Percentiles rank a stretch among this genome's conserved stretches.
Evolutionary conservation across 2,329 filamentous ascomycete genomes (phyloP).

Genomic region (Microdochium nivale): DNA sequence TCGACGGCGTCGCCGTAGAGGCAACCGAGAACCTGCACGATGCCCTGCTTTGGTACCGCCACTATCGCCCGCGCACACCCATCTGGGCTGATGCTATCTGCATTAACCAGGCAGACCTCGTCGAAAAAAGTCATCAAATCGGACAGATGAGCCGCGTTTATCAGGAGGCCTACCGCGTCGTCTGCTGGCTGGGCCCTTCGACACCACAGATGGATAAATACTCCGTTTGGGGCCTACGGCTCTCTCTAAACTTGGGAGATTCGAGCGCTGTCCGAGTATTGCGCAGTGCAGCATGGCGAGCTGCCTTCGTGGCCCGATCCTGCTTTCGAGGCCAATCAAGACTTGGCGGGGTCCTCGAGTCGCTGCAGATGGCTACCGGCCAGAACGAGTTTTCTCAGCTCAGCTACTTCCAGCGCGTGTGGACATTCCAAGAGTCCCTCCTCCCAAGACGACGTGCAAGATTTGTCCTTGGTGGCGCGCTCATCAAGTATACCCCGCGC

Average conservation of each 20-base stretch:
- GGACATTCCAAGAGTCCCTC: neutral
- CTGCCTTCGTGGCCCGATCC: neutral
- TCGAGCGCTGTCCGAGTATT: neutral
- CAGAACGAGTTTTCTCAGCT: neutral
- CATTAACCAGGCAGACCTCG: constrained; percentile 5
- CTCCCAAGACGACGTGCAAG: neutral
- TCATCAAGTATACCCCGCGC: neutral
- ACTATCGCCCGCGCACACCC: neutral
- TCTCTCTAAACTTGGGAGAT: neutral
- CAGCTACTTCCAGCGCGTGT: neutral
- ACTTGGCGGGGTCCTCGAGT: neutral
- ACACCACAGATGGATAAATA: neutral
- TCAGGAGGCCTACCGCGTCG: constrained; percentile 2
- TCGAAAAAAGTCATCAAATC: constrained; percentile 4
- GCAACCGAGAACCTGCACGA: constrained; percentile 2
- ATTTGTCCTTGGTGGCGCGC: neutral
- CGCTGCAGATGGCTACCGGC: neutral
- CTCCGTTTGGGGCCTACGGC: neutral
- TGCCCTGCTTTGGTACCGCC: constrained; percentile 5
- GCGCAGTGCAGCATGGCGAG: neutral
- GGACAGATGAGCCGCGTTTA: constrained; percentile 5
- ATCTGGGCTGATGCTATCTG: constrained; percentile 9
- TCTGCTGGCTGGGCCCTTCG: constrained; percentile 5
- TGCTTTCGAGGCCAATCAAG: neutral
- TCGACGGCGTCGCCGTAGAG: constrained; percentile 1